Percentiles rank a stretch among this genome's conserved stretches.
Conservation (phyloP, 345 rosid genomes). For the Psidium friedrichsthalianum region DNA sequence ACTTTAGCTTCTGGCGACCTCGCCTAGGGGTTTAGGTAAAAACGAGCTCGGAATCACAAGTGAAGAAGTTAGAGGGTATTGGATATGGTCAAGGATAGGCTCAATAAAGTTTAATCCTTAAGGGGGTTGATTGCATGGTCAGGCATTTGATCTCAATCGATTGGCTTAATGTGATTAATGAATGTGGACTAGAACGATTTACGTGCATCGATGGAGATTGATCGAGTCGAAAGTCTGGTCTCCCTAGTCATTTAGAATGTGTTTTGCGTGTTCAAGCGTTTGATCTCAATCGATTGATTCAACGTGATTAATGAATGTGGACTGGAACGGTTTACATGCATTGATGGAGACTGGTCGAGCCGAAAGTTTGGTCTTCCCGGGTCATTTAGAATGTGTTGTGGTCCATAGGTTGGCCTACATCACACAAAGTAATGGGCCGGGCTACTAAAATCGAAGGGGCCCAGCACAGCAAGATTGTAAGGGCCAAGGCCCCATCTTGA, state of each 20-base stretch:
- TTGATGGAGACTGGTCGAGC: neutral
- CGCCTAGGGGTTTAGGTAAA: neutral
- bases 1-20: neutral
- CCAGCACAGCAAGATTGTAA: neutral
- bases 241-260: neutral
- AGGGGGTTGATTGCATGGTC: neutral
- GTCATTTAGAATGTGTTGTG: no score
- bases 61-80: neutral
- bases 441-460: neutral
- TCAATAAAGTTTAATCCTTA: neutral
- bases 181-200: neutral
- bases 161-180: neutral
- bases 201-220: neutral
- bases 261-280: neutral
- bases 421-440: neutral
- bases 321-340: fast-evolving
- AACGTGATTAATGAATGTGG: neutral
- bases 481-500: neutral
- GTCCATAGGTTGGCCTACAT: neutral
- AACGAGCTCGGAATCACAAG: neutral
- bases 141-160: neutral
- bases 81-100: neutral
- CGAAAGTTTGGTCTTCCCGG: neutral
- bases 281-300: neutral
- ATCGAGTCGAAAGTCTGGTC: neutral